These are phyloP conservation scores for Aspergillus ibericus DNA, from an alignment of 2,329 filamentous ascomycete genomes.

Conservation along the genomic window DNA sequence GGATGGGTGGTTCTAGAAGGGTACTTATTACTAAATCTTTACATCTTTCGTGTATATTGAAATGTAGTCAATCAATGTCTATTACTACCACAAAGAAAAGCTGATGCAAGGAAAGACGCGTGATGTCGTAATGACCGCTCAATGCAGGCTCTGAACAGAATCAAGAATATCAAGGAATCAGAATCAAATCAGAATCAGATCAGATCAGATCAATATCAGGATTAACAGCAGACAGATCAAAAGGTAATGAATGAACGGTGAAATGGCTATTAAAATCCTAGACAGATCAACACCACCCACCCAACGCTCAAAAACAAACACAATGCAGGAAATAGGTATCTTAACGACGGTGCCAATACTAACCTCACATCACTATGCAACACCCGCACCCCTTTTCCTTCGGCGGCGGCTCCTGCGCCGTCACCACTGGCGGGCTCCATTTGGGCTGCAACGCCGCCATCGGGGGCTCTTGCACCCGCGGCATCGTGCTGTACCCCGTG, in stretches of 20 bases:
- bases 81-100: not conserved
- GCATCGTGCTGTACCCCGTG: constrained; percentile 53
- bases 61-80: not conserved
- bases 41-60: no score
- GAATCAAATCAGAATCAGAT: no score
- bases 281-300: constrained; percentile 7
- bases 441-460: constrained; percentile 38
- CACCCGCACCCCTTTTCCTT: constrained; percentile 61
- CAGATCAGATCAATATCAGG: not conserved
- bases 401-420: constrained; percentile 55
- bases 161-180: not conserved
- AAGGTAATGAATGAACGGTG: constrained; percentile 1
- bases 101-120: not conserved
- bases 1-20: not conserved
- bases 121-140: constrained; percentile 9
- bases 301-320: constrained; percentile 21
- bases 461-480: constrained; percentile 44
- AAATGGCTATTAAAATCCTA: constrained; percentile 8
- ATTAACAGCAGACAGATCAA: no score
- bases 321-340: constrained; percentile 10
- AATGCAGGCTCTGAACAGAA: not conserved
- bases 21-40: not conserved
- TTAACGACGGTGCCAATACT: constrained; percentile 3
- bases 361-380: constrained; percentile 70
- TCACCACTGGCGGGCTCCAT: constrained; percentile 48